Percentiles rank a stretch among this genome's conserved stretches.
These are phyloP conservation scores for Juncus effusus DNA, from an alignment of 176 grass and related monocot genomes.

Conservation along the genomic window DNA sequence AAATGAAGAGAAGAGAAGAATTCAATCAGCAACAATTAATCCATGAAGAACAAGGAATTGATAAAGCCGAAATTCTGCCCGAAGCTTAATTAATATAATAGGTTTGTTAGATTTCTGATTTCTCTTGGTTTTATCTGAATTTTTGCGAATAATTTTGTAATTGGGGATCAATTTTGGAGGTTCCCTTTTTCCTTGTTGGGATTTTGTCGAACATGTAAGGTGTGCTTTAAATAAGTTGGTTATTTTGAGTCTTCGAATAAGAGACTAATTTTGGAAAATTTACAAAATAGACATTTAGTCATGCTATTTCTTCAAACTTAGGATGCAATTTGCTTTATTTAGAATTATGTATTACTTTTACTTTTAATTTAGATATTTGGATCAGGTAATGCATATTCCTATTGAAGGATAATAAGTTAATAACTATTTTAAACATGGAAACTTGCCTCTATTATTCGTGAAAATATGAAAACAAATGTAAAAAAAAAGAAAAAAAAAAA, in stretches of 20 bases:
- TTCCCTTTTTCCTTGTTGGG: background rate
- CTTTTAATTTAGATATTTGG: too few relatives aligned
- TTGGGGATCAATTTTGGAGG: background rate
- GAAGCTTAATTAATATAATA: conserved; percentile 24
- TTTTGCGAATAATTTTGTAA: background rate
- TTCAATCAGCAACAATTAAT: conserved; percentile 28
- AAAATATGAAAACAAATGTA: too few relatives aligned
- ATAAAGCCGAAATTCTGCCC: conserved; percentile 49
- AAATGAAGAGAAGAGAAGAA: conserved; percentile 51
- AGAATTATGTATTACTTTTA: background rate
- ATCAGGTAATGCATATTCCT: too few relatives aligned
- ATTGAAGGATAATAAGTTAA: too few relatives aligned
- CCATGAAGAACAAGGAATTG: conserved; percentile 34
- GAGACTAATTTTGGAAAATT: conserved; percentile 5
- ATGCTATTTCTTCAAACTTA: background rate
- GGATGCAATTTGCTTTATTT: background rate
- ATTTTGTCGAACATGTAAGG: background rate
- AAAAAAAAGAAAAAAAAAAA: too few relatives aligned
- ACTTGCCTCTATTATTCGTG: too few relatives aligned
- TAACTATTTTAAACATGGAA: too few relatives aligned
- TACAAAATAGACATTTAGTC: background rate
- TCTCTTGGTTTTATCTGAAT: conserved; percentile 7
- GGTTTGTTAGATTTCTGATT: background rate
- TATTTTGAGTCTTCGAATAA: background rate
- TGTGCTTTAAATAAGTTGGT: conserved; percentile 13